Conservation (phyloP, 2,329 filamentous ascomycete species). For the Ophiostoma ips region DNA sequence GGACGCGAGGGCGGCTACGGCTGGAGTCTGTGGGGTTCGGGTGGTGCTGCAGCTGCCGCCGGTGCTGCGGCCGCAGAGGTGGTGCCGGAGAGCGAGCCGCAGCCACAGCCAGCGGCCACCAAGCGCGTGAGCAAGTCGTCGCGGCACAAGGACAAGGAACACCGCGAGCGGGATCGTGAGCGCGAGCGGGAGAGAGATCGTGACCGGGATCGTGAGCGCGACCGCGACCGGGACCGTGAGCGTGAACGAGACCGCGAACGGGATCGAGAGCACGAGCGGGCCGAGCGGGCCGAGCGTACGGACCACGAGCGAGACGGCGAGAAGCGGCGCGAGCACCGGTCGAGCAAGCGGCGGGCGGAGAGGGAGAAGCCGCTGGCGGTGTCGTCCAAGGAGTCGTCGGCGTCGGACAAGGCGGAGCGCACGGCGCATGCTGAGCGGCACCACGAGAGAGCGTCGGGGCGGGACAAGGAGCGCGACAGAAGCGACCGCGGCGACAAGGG, state of each 20-base stretch:
- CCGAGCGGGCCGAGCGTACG: neutral
- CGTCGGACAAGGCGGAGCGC: slow-evolving; percentile 44
- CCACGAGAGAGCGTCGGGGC: neutral
- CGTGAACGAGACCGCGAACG: too few species aligned
- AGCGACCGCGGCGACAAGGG: slow-evolving; percentile 22
- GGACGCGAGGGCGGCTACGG: slow-evolving; percentile 54
- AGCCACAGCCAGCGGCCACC: neutral
- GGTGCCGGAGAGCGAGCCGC: neutral
- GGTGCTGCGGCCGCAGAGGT: neutral
- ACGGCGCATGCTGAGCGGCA: neutral
- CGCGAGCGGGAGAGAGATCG: neutral
- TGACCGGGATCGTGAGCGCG: neutral
- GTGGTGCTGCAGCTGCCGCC: slow-evolving; percentile 20
- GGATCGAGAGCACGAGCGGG: neutral
- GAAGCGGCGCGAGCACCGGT: slow-evolving; percentile 30
- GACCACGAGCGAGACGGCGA: slow-evolving; percentile 22
- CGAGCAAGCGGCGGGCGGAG: slow-evolving; percentile 32
- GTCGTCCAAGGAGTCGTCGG: slow-evolving; percentile 36
- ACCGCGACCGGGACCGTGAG: neutral
- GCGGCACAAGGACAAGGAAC: neutral
- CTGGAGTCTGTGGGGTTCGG: slow-evolving; percentile 58
- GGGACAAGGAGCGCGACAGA: neutral
- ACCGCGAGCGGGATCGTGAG: neutral
- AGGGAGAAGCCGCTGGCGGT: slow-evolving; percentile 40
- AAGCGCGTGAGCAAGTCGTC: slow-evolving; percentile 28